Percentiles rank a stretch among this genome's conserved stretches.
Conservation (phyloP, 192 early-diverging fungal species). For the Gigaspora rosea region DNA sequence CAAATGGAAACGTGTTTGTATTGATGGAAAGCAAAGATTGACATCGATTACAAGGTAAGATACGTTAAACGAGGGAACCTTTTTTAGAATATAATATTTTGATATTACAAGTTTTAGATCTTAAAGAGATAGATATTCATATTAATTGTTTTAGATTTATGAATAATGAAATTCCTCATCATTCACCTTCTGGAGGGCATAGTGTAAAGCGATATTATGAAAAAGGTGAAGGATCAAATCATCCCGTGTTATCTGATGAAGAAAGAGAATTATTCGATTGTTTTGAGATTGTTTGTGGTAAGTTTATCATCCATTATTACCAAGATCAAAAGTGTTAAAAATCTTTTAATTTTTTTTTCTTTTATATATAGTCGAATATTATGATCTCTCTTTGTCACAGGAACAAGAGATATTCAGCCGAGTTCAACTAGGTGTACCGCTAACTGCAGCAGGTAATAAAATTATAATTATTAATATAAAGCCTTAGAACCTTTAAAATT, state of each 20-base stretch:
- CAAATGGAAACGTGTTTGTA: conserved; percentile 23
- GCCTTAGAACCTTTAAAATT: no score
- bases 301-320: neutral
- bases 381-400: conserved; percentile 17
- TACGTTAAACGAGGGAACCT: neutral
- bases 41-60: conserved; percentile 36
- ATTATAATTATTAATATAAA: neutral
- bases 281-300: conserved; percentile 34
- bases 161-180: conserved; percentile 35
- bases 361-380: conserved; percentile 33
- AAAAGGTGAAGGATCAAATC: neutral
- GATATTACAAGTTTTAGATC: neutral
- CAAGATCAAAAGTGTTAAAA: neutral
- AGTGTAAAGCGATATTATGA: conserved; percentile 2
- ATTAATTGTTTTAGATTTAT: conserved; percentile 32
- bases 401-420: conserved; percentile 39
- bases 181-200: neutral
- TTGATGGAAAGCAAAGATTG: conserved; percentile 40
- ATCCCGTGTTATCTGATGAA: neutral
- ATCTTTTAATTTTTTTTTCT: neutral
- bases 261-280: conserved; percentile 25
- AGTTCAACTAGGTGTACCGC: conserved; percentile 35
- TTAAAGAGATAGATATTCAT: neutral
- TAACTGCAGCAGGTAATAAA: conserved; percentile 32
- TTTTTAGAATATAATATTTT: neutral